Conservation (phyloP, 768 basidiomycete species). For the Hydnum rufescens region DNA sequence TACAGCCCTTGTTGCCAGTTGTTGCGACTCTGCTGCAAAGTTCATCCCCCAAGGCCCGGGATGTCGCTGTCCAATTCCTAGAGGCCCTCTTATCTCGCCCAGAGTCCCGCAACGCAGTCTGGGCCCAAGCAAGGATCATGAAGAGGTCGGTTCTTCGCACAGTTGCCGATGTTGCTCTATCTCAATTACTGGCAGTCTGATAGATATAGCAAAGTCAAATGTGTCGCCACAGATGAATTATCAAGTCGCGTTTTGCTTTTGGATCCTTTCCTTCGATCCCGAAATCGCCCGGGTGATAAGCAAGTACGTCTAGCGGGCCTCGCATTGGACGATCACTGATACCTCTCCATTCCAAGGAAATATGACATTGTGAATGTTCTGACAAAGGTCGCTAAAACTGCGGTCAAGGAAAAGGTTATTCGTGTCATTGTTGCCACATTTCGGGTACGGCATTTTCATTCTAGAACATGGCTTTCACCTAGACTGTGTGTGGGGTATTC, state of each 20-base stretch:
- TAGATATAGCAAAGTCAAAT: slow-evolving; percentile 63
- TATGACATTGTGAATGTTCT: slow-evolving; percentile 78
- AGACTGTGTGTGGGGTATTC: not conserved
- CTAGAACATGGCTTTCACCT: not conserved
- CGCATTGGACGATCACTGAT: too few relatives aligned
- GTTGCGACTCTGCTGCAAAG: slow-evolving; percentile 45
- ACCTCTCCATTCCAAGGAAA: slow-evolving; percentile 30
- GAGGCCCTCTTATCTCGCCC: slow-evolving; percentile 68
- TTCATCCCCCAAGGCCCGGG: slow-evolving; percentile 40
- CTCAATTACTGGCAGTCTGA: slow-evolving; percentile 30
- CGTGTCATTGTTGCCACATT: slow-evolving; percentile 86
- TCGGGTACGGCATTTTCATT: slow-evolving; percentile 28
- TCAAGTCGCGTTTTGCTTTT: slow-evolving; percentile 80
- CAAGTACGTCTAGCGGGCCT: too few relatives aligned
- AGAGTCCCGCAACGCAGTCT: slow-evolving; percentile 60
- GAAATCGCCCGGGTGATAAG: slow-evolving; percentile 73
- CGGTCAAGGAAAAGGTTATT: slow-evolving; percentile 93
- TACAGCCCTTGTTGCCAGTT: slow-evolving; percentile 38
- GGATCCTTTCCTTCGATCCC: slow-evolving; percentile 84
- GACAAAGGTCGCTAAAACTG: slow-evolving; percentile 63
- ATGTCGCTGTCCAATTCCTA: slow-evolving; percentile 81
- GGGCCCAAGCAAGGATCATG: slow-evolving; percentile 50
- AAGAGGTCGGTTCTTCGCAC: slow-evolving; percentile 30
- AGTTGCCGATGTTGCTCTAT: not conserved
- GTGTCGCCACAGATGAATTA: slow-evolving; percentile 89